A percentile compares a stretch with the other conserved stretches of the same genome.
Evolutionary conservation across 2,329 filamentous ascomycete genomes (phyloP).

Genomic region (Hymenoscyphus repandus): DNA sequence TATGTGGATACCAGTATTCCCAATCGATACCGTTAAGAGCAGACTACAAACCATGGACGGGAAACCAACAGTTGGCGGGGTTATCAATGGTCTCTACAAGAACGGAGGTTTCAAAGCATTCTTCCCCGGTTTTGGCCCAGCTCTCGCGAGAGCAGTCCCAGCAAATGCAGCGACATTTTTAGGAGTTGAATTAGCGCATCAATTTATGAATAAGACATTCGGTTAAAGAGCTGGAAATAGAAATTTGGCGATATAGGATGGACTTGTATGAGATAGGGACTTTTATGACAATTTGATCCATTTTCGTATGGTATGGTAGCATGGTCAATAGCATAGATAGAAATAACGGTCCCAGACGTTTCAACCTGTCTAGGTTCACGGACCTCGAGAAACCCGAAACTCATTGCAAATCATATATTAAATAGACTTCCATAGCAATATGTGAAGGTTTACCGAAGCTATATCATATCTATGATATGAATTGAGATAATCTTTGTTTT

Average conservation of each 20-base stretch:
- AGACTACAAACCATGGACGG: slow-evolving; percentile 87
- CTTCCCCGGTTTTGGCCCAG: slow-evolving; percentile 94
- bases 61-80: slow-evolving; percentile 71
- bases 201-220: slow-evolving; percentile 74
- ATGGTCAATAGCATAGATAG: neutral
- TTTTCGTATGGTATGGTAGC: neutral
- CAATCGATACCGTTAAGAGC: slow-evolving; percentile 94
- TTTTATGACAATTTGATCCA: neutral
- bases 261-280: slow-evolving; percentile 1
- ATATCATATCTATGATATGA: too few species aligned
- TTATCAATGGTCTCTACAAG: slow-evolving; percentile 76
- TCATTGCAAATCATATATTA: neutral
- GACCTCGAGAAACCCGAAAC: neutral
- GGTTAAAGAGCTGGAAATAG: slow-evolving; percentile 33
- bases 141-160: slow-evolving; percentile 85
- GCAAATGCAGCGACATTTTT: slow-evolving; percentile 95
- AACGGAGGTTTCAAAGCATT: slow-evolving; percentile 84
- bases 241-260: neutral
- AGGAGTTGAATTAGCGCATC: slow-evolving; percentile 77
- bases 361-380: neutral
- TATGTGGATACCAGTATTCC: slow-evolving; percentile 99
- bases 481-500: too few species aligned
- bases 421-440: neutral
- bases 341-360: neutral
- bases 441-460: neutral